A percentile compares a stretch with the other conserved stretches of the same genome.
Conservation (phyloP, 2,329 filamentous ascomycete genomes). For the Lecanicillium sp. region DNA sequence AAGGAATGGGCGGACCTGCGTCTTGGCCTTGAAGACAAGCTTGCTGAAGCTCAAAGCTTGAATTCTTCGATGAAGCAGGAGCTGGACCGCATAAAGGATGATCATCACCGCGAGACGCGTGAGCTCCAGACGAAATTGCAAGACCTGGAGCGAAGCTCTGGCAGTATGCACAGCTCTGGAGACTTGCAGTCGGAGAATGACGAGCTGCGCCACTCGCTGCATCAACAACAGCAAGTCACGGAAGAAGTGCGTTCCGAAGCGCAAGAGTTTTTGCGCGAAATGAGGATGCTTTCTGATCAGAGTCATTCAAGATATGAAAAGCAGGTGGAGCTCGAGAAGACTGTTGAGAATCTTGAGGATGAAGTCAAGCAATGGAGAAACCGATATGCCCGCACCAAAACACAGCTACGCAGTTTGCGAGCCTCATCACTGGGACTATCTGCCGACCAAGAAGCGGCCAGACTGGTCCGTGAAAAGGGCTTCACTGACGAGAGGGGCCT, state of each 20-base stretch:
- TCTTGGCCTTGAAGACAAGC: conserved; percentile 60
- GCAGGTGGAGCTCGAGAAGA: conserved; percentile 69
- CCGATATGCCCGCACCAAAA: conserved; percentile 80
- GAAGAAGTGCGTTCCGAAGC: conserved; percentile 83
- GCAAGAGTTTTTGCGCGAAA: conserved; percentile 76
- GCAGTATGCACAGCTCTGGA: conserved; percentile 16
- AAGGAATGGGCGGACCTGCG: conserved; percentile 63
- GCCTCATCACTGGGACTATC: conserved; percentile 71
- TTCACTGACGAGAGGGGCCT: conserved; percentile 67
- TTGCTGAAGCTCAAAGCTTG: conserved; percentile 66
- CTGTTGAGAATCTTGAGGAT: conserved; percentile 68
- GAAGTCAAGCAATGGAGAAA: conserved; percentile 88
- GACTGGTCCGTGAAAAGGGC: conserved; percentile 56
- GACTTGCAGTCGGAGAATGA: conserved; percentile 62
- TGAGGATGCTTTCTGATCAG: conserved; percentile 77
- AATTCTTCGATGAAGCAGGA: conserved; percentile 75
- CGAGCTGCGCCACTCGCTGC: conserved; percentile 55
- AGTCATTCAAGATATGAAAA: conserved; percentile 72
- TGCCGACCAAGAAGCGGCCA: conserved; percentile 61
- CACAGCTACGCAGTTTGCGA: conserved; percentile 74
- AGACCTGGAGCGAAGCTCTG: conserved; percentile 31
- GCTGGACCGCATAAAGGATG: conserved; percentile 62
- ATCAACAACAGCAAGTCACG: conserved; percentile 72
- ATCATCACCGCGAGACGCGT: conserved; percentile 57
- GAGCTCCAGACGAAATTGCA: conserved; percentile 58